Conservation (phyloP, 352 stramenopile genomes). For the Phytophthora fragariae region DNA sequence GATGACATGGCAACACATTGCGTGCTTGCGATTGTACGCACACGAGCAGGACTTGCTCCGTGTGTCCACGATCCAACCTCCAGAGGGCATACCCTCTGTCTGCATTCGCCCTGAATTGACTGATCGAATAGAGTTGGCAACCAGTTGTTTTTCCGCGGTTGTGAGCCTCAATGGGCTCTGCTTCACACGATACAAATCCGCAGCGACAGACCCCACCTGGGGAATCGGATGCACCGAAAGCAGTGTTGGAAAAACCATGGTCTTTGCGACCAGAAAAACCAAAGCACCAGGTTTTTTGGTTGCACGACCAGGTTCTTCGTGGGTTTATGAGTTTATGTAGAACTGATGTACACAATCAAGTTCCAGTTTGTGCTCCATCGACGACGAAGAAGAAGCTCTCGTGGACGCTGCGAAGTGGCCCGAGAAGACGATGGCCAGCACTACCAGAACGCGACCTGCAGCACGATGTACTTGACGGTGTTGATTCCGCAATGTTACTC, state of each 20-base stretch:
- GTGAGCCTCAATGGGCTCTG: not conserved
- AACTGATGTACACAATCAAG: too few species aligned
- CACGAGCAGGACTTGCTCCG: not conserved
- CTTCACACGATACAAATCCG: constrained; percentile 2
- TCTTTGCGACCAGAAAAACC: too few species aligned
- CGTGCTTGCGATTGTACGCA: not conserved
- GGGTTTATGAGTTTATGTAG: too few species aligned
- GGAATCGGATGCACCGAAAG: constrained; percentile 1
- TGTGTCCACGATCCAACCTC: constrained; percentile 6
- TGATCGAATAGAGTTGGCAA: not conserved
- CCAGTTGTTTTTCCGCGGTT: not conserved
- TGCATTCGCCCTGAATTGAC: not conserved
- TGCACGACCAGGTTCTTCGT: too few species aligned
- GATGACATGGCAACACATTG: not conserved
- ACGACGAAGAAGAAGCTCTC: too few species aligned
- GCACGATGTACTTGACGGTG: constrained; percentile 34
- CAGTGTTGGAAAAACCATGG: not conserved
- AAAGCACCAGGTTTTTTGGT: too few species aligned
- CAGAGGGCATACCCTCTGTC: constrained; percentile 1
- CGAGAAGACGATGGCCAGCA: constrained; percentile 32
- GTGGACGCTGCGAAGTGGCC: constrained; percentile 15
- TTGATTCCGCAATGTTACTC: constrained; percentile 28
- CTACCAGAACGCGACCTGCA: constrained; percentile 26
- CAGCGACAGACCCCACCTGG: not conserved
- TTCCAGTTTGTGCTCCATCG: too few species aligned